Evolutionary conservation across 2,329 filamentous ascomycete genomes (phyloP), one percentile per base, ranked within the genome.

Genomic region (Chalara sp.): DNA sequence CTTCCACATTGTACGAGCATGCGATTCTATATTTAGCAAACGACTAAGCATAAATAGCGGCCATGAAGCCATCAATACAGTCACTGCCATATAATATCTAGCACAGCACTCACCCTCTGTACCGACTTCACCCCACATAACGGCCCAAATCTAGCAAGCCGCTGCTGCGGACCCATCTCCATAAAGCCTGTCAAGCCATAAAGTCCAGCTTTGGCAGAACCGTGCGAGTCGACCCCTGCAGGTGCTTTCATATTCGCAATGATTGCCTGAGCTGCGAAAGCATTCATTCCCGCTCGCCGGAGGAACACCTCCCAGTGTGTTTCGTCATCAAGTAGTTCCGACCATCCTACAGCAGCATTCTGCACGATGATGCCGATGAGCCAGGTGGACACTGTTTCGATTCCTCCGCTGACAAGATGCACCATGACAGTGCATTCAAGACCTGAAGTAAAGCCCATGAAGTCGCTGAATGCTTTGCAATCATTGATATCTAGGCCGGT

Each of bases 261-360:
- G 1, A 89, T 70, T 7, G 73, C 71, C 63, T 89, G 86, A 3
- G 87, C 86, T 2, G 85, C 86, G 63, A 81, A 89, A 0, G 79
- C 76, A 65, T 91, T 90, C 62, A 89, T 65, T 0, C 87, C 87
- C 1, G 76, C 75, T 29, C 74, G 71, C 11, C 85, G 73, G 29
- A 91, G 70, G 54, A 87, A 86, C 7, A 80, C 44, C 63, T 90
- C 87, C 82, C 82, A 87, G 33, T 71, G 64, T 1, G 82, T 83
- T 65, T 88, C 84, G 0, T 80, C 76, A 12, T 78, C 66, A 6
- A 78, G 59, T 32, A 81, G 62, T 29, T 57, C 48, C 31, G 43
- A 10, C 28, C 21, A 50, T 44, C 48, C 53, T 46, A 10, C 53
- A 10, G 13, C 29, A 6, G 41, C 10, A 42, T 60, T 28, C 6